A percentile compares a stretch with the other conserved stretches of the same genome.
Conservation (phyloP, 345 rosid genomes). For the Melaleuca alternifolia region DNA sequence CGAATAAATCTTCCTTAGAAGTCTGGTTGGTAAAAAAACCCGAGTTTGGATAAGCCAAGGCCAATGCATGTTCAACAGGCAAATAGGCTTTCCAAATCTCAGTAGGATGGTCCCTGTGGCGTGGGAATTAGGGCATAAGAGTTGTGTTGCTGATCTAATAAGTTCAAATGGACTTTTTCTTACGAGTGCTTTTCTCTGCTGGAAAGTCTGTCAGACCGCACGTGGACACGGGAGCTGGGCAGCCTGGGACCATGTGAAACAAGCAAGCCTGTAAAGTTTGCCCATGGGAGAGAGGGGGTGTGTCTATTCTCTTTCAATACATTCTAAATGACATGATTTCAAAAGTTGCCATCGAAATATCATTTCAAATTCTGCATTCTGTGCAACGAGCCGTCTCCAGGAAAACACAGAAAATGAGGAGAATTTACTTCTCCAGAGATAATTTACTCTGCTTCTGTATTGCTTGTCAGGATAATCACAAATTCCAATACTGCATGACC, state of each 20-base stretch:
- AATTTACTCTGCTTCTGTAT: background rate
- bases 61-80: background rate
- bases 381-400: background rate
- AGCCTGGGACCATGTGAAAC: constrained; percentile 3
- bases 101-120: background rate
- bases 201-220: constrained; percentile 11
- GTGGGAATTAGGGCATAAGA: background rate
- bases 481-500: background rate
- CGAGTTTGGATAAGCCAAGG: background rate
- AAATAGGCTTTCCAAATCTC: background rate
- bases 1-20: background rate
- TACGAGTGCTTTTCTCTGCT: background rate
- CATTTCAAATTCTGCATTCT: background rate
- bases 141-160: background rate
- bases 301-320: background rate
- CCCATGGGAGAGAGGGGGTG: background rate
- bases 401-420: background rate
- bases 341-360: background rate
- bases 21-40: background rate
- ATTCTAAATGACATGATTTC: background rate
- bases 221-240: constrained; percentile 2
- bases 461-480: background rate
- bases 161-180: background rate
- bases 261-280: background rate
- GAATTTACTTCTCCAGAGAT: background rate